Base-by-base conservation (phyloP, 805 yeast genomes). In the Monosporozyma unispora region DNA sequence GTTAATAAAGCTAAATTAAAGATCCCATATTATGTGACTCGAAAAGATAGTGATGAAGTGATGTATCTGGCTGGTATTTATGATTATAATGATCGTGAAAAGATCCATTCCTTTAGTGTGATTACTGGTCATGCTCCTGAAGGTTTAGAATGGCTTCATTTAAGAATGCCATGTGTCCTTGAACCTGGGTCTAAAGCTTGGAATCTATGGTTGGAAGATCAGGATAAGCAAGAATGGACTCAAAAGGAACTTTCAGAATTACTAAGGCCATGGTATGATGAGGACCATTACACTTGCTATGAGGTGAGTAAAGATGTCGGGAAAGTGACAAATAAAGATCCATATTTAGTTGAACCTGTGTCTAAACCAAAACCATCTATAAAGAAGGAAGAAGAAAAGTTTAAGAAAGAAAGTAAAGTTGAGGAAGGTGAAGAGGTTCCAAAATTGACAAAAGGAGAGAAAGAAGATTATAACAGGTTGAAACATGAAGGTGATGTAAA, bases 151-250 rank as follows among this genome's bases (percentile, higher is more conserved):
- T 82, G 88, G 85, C 64, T 90, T 2, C 96, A 90, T 62, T 65
- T 69, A 1, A 71, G 97, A 23, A 87, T 87, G 80, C 97, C 97
- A 0, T 70, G 84, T 1, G 74, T 87, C 12, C 49, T 88, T 5
- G 73, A 70, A 27, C 86, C 87, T 0, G 80, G 77, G 0, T 66
- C 80, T 0, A 55, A 69, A n/a, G 77, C 74, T 39, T 80, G 90
- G 77, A 61, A 73, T 4, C 57, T 61, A 3, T 90, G 96, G 96
- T 64, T 88, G 33, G 42, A 39, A 39, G 70, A 77, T 48, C 74
- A 51, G 10, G 53, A 53, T 25, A 57, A 50, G 57, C 55, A 50
- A 10, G 61, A 63, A 14, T 75, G 80, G 76, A 57, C 63, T n/a
- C 59, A 59, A 50, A 65, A 65, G 2, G 63, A 68, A 1, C 52